These are phyloP conservation scores for Aegilops speltoides DNA, from an alignment of 176 grass and related monocot species.

Conservation along the genomic window DNA sequence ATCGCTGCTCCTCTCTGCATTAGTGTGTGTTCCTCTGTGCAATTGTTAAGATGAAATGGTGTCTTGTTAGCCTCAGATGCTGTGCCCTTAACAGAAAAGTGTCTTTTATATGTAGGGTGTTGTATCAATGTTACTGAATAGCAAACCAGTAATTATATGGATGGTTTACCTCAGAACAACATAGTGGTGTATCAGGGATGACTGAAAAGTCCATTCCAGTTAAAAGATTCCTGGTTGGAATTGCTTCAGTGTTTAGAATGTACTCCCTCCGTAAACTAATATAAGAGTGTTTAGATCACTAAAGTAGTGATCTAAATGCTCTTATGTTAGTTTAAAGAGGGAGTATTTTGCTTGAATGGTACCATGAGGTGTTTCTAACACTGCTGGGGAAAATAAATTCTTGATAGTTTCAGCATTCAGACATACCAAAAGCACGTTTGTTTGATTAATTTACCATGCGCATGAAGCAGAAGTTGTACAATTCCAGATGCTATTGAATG, in stretches of 20 bases:
- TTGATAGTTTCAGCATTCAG: neutral
- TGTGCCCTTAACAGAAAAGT: neutral
- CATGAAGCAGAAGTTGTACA: neutral
- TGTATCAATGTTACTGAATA: neutral
- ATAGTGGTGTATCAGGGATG: neutral
- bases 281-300: too few relatives aligned
- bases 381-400: neutral
- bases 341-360: neutral
- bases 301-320: too few relatives aligned
- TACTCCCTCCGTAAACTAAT: too few relatives aligned
- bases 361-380: neutral
- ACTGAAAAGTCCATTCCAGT: neutral
- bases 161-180: neutral
- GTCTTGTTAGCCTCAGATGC: neutral
- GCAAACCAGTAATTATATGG: neutral
- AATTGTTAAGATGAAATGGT: neutral
- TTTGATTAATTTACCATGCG: neutral
- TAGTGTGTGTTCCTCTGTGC: neutral
- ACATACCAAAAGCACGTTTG: neutral
- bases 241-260: neutral
- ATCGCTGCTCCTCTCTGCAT: constrained; percentile 12
- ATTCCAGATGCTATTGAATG: neutral
- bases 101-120: neutral
- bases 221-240: neutral
- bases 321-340: too few relatives aligned